Evolutionary conservation across 176 grass and related monocot species (phyloP).

Genomic region (Urochloa ruziziensis): DNA sequence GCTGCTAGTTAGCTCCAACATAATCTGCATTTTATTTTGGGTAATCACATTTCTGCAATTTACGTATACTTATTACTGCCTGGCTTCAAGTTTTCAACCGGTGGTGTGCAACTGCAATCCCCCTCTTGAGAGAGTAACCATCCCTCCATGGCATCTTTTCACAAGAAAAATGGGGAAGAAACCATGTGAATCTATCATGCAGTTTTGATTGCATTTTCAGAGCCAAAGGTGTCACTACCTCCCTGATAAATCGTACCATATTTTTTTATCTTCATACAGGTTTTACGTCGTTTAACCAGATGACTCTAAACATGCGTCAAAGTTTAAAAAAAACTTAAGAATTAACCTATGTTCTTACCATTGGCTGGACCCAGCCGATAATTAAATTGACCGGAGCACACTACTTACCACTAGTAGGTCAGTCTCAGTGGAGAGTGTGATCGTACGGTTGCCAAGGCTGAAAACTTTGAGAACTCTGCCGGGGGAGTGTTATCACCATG

Average conservation of each 20-base stretch:
- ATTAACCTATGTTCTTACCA: not conserved
- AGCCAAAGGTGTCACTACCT: not conserved
- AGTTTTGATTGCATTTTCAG: not conserved
- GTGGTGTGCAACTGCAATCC: not conserved
- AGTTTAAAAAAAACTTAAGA: not conserved
- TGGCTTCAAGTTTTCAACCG: not conserved
- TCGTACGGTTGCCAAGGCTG: too few relatives aligned
- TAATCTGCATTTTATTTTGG: not conserved
- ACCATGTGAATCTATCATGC: not conserved
- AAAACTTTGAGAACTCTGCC: too few relatives aligned
- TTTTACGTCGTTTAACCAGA: not conserved
- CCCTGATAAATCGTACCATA: not conserved
- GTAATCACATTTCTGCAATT: not conserved
- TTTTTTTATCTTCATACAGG: not conserved
- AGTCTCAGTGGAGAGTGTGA: too few relatives aligned
- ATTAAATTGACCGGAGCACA: not conserved
- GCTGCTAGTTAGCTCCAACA: not conserved
- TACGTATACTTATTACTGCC: not conserved
- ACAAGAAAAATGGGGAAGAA: not conserved
- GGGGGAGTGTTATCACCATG: too few relatives aligned
- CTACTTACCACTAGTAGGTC: too few relatives aligned
- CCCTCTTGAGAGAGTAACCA: not conserved
- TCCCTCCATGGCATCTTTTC: not conserved
- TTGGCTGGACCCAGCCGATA: not conserved
- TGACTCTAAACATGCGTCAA: not conserved